A percentile compares a stretch with the other conserved stretches of the same genome.
phyloP scores from a whole-genome alignment of 1,139 yeast species.

The Kodamaea anthophila region DNA sequence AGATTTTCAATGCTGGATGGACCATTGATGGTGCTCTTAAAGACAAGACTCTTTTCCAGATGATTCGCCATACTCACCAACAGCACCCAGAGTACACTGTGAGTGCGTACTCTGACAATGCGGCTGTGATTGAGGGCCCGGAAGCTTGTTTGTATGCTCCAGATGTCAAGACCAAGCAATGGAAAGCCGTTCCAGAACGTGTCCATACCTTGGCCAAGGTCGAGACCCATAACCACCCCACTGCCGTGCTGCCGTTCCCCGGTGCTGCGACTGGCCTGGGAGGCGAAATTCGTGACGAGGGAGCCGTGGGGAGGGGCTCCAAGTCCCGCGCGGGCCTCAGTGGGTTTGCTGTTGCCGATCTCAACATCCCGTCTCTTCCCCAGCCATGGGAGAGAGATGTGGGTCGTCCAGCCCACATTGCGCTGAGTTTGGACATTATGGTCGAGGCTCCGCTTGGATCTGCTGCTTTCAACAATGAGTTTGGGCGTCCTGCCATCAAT shows the following conservation, averaged over 20 bases:
- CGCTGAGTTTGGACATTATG: slow-evolving; percentile 91
- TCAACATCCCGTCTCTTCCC: slow-evolving; percentile 72
- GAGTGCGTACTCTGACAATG: slow-evolving; percentile 95
- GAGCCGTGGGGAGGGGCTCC: slow-evolving; percentile 98
- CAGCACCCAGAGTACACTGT: slow-evolving; percentile 77
- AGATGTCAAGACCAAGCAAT: slow-evolving; percentile 60
- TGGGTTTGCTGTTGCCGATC: slow-evolving; percentile 89
- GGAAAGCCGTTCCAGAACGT: slow-evolving; percentile 69
- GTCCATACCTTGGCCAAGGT: slow-evolving; percentile 92
- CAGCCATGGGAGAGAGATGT: slow-evolving; percentile 93
- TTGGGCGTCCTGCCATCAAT: slow-evolving; percentile 95
- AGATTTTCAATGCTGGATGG: slow-evolving; percentile 98
- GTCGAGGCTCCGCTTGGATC: slow-evolving; percentile 96
- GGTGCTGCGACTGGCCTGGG: slow-evolving; percentile 99
- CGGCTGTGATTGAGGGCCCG: slow-evolving; percentile 92
- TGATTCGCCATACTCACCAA: slow-evolving; percentile 92
- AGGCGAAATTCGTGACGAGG: slow-evolving; percentile 99
- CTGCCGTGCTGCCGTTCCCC: slow-evolving; percentile 97
- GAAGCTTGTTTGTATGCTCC: slow-evolving; percentile 77
- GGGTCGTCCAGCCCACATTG: slow-evolving; percentile 91
- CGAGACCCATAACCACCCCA: slow-evolving; percentile 98
- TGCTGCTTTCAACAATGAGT: slow-evolving; percentile 97
- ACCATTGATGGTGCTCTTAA: slow-evolving; percentile 79
- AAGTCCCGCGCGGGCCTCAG: slow-evolving; percentile 94
- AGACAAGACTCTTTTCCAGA: slow-evolving; percentile 74